These are phyloP conservation scores for Amniculicola lignicola DNA, from an alignment of 495 filamentous ascomycete species.

Conservation along the genomic window DNA sequence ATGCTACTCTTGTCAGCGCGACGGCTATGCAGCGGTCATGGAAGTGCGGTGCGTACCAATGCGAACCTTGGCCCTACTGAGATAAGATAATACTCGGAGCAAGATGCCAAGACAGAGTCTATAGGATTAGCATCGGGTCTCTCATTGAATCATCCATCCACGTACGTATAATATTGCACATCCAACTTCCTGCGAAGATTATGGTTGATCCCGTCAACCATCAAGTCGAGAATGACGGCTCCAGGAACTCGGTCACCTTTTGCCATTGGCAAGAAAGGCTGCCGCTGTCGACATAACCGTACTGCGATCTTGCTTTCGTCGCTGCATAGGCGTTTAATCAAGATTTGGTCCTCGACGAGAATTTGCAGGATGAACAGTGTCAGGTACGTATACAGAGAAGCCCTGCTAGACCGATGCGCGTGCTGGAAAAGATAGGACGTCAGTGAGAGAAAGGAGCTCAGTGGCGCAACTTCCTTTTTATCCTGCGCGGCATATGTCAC, in stretches of 20 bases:
- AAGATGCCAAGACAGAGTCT: constrained; percentile 67
- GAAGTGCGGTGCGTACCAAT: constrained; percentile 25
- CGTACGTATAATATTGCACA: constrained; percentile 72
- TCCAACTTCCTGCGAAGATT: constrained; percentile 85
- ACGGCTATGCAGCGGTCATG: not conserved
- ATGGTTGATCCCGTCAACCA: constrained; percentile 89
- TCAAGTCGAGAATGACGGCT: constrained; percentile 74
- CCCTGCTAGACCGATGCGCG: constrained; percentile 75
- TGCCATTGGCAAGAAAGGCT: constrained; percentile 78
- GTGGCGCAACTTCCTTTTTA: constrained; percentile 69
- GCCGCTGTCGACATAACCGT: constrained; percentile 84
- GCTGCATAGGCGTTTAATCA: constrained; percentile 82
- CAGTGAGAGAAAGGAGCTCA: constrained; percentile 79
- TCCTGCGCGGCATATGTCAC: constrained; percentile 59
- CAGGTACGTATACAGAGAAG: constrained; percentile 76
- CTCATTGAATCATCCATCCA: too few relatives aligned
- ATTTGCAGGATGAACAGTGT: constrained; percentile 80
- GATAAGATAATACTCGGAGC: constrained; percentile 75
- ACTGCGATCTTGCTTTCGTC: constrained; percentile 73
- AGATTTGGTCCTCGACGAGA: constrained; percentile 77
- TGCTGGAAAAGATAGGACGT: constrained; percentile 93
- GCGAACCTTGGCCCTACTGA: constrained; percentile 63
- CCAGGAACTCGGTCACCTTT: constrained; percentile 67
- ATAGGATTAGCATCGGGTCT: constrained; percentile 9
- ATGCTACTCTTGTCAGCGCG: constrained; percentile 42